A percentile compares a stretch with the other conserved stretches of the same genome.
Evolutionary conservation across 2,329 filamentous ascomycete genomes (phyloP).

Genomic region (Hymenoscyphus albidus): DNA sequence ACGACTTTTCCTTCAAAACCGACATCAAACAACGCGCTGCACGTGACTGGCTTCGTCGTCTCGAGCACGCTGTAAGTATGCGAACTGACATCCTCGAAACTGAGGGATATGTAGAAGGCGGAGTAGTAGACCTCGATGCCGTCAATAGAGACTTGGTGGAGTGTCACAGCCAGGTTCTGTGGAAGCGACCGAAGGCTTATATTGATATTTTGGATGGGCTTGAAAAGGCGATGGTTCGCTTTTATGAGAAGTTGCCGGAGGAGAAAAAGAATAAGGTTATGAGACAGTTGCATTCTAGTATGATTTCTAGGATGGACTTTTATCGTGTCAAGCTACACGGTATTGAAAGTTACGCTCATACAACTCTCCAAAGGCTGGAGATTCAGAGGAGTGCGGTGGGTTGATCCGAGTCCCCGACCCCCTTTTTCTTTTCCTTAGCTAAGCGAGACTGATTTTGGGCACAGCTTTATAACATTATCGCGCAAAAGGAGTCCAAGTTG

Average conservation of each 20-base stretch:
- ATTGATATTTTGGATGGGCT: constrained; percentile 50
- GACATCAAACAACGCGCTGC: constrained; percentile 61
- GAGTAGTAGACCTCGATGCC: constrained; percentile 53
- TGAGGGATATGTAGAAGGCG: constrained; percentile 51
- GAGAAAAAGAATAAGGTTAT: constrained; percentile 25
- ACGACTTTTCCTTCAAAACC: constrained; percentile 52
- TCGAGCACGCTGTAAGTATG: constrained; percentile 59
- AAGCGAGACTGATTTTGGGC: constrained; percentile 11
- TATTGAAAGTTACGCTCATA: constrained; percentile 60
- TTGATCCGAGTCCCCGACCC: constrained; percentile 12
- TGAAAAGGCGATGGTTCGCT: constrained; percentile 42
- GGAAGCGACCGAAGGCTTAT: constrained; percentile 61
- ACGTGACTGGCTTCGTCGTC: constrained; percentile 56
- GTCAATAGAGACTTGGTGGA: constrained; percentile 61
- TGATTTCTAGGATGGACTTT: constrained; percentile 54
- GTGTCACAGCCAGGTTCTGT: constrained; percentile 59
- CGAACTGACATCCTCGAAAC: constrained; percentile 35
- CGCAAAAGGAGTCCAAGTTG: constrained; percentile 60
- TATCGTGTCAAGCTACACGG: constrained; percentile 58
- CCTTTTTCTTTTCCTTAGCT: neutral
- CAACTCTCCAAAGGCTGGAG: constrained; percentile 56
- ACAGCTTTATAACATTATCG: constrained; percentile 63
- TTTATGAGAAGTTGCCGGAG: constrained; percentile 16
- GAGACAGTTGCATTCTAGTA: constrained; percentile 48
- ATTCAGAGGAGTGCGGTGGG: constrained; percentile 59